A percentile compares a stretch with the other conserved stretches of the same genome.
phyloP scores from a whole-genome alignment of 1,139 yeast genomes.

The Geotrichum restrictum region DNA sequence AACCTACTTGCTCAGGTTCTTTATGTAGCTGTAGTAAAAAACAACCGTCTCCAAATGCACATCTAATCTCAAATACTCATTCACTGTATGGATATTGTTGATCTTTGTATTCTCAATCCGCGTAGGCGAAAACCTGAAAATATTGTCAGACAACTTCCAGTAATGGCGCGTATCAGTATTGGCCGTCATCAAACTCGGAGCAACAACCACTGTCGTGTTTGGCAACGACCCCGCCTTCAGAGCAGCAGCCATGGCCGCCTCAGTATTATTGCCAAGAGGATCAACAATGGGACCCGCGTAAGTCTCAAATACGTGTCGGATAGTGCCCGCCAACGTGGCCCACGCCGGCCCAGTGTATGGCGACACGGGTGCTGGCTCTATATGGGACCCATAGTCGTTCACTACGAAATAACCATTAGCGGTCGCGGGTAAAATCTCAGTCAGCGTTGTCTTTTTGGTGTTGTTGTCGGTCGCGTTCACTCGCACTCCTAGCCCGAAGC shows the following conservation, averaged over 20 bases:
- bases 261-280: slow-evolving; percentile 28
- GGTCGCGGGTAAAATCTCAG: slow-evolving; percentile 16
- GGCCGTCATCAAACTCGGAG: slow-evolving; percentile 70
- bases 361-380: slow-evolving; percentile 59
- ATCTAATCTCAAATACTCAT: slow-evolving; percentile 52
- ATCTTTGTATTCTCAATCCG: slow-evolving; percentile 21
- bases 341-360: slow-evolving; percentile 50
- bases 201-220: slow-evolving; percentile 41
- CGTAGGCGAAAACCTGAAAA: slow-evolving; percentile 59
- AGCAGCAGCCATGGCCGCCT: background rate
- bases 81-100: slow-evolving; percentile 50
- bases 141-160: slow-evolving; percentile 69
- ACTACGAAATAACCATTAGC: slow-evolving; percentile 35
- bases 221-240: too few relatives aligned
- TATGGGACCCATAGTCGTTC: slow-evolving; percentile 28
- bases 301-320: slow-evolving; percentile 28
- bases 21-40: slow-evolving; percentile 53
- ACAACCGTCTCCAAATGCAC: slow-evolving; percentile 57
- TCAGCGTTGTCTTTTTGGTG: slow-evolving; percentile 12
- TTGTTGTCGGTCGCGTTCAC: slow-evolving; percentile 30
- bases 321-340: slow-evolving; percentile 54
- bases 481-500: slow-evolving; percentile 46
- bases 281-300: slow-evolving; percentile 24
- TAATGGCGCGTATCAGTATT: slow-evolving; percentile 82
- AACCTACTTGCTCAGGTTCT: slow-evolving; percentile 12